Evolutionary conservation across 2,329 filamentous ascomycete species (phyloP).

Genomic region (Drechslerella dactyloides): DNA sequence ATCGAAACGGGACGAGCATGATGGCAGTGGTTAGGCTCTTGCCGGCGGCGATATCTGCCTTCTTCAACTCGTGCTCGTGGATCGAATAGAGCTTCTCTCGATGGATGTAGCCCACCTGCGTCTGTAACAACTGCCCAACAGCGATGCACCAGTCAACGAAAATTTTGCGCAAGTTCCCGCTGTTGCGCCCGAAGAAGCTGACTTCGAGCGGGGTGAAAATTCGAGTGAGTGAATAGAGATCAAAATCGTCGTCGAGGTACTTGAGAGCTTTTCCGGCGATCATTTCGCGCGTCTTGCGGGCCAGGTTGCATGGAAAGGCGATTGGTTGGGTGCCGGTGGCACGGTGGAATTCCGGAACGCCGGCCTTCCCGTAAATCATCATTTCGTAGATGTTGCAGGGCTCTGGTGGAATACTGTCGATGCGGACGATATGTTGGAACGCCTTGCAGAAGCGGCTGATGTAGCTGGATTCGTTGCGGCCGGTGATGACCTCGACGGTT

Average conservation of each 20-base stretch:
- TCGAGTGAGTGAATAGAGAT: slow-evolving; percentile 3
- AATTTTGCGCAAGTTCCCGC: not conserved
- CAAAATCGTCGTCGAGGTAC: slow-evolving; percentile 23
- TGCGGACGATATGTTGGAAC: slow-evolving; percentile 16
- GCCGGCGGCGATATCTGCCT: not conserved
- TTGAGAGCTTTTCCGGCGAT: not conserved
- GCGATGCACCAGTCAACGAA: slow-evolving; percentile 8
- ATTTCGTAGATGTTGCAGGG: slow-evolving; percentile 14
- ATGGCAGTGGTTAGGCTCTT: not conserved
- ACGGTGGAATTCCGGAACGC: slow-evolving; percentile 7
- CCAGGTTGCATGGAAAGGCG: not conserved
- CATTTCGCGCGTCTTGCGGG: not conserved
- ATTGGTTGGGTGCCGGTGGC: slow-evolving; percentile 10
- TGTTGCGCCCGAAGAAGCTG: slow-evolving; percentile 1
- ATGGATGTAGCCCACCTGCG: not conserved
- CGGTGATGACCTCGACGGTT: slow-evolving; percentile 20
- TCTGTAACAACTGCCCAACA: not conserved
- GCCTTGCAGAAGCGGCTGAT: slow-evolving; percentile 25
- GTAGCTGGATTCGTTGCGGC: slow-evolving; percentile 6
- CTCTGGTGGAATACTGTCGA: slow-evolving; percentile 12
- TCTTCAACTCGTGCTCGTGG: slow-evolving; percentile 10
- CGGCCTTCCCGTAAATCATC: slow-evolving; percentile 13
- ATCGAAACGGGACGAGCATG: slow-evolving; percentile 9
- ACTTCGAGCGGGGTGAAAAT: slow-evolving; percentile 19
- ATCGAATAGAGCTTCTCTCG: not conserved